Evolutionary conservation across 805 yeast genomes (phyloP), one percentile per base, ranked within the genome.

Genomic region (Cyberlindnera japonica): DNA sequence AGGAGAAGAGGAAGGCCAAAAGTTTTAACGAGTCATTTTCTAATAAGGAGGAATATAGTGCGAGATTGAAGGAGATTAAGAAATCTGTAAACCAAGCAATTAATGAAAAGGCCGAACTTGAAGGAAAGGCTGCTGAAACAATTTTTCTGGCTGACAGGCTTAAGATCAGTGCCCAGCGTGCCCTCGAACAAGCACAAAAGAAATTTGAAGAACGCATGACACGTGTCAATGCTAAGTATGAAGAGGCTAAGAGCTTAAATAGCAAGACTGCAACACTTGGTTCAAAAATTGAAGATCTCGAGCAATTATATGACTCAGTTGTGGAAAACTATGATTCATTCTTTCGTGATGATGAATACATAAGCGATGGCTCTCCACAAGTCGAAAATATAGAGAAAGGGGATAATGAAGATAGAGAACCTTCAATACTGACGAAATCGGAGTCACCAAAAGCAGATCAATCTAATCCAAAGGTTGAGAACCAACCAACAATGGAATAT

Each of bases 111-210:
- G 47, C 48, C 10, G 25, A 12, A 6, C 6, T 43, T 11, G 35
- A 38, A 1, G 44, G 42, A 7, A 36, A 42, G 21, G 36, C 37
- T 3, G 44, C 27, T 12, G 30, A 22, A 17, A 8, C 41, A 1
- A 28, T 17, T 3, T 37, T 23, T 9, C 29, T 32, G 25, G 49
- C 51, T 5, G 45, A 45, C 3, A 28, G 27, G 7, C 30, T 52
- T 4, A 35, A 42, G 32, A 26, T 30, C 14, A 38, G 47, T 13
- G 55, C 57, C 1, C 35, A 37, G 10, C 44, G 32, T 5, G 55
- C 54, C 0, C 31, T 50, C n/a, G 37, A 37, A 13, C 45, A 38
- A 17, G 55, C 57, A 2, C 37, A 44, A 28, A 24, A 33, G 42
- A 51, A 45, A 35, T 47, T 44, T 26, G 41, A 41, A 4, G 44